phyloP scores from a whole-genome alignment of 139 green algal species.

The Tetraselmis striata region DNA sequence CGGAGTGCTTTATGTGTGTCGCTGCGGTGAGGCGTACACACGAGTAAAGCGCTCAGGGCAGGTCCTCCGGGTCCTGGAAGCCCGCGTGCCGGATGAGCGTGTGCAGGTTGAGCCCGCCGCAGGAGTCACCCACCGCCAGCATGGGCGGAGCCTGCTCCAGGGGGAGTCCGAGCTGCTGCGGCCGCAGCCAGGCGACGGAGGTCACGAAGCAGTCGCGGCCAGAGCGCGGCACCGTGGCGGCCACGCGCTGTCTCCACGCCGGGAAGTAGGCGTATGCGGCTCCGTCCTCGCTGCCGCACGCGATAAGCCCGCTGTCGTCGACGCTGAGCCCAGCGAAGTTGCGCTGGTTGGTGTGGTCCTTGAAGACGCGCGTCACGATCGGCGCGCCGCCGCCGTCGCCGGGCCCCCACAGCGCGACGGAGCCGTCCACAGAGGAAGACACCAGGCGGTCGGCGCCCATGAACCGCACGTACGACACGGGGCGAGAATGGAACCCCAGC shows the following conservation, averaged over 20 bases:
- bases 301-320: background rate
- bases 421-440: constrained; percentile 83
- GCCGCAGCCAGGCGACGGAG: background rate
- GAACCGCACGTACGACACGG: constrained; percentile 90
- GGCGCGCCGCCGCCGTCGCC: background rate
- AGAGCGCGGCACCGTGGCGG: background rate
- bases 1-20: too few relatives aligned
- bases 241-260: background rate
- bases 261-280: background rate
- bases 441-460: constrained; percentile 57
- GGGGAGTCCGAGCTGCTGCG: background rate
- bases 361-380: constrained; percentile 36
- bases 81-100: background rate
- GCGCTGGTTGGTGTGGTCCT: constrained; percentile 83
- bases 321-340: constrained; percentile 89
- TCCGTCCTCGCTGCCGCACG: background rate
- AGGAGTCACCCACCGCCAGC: background rate
- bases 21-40: too few relatives aligned
- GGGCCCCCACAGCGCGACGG: constrained; percentile 65
- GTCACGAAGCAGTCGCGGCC: background rate
- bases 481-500: constrained; percentile 46
- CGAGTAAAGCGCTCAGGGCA: too few relatives aligned
- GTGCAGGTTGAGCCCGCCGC: background rate
- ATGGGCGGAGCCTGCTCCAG: background rate
- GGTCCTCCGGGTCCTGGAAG: background rate